Evolutionary conservation across 75 land plant genomes (phyloP).

Genomic region (Azolla pinnata): DNA sequence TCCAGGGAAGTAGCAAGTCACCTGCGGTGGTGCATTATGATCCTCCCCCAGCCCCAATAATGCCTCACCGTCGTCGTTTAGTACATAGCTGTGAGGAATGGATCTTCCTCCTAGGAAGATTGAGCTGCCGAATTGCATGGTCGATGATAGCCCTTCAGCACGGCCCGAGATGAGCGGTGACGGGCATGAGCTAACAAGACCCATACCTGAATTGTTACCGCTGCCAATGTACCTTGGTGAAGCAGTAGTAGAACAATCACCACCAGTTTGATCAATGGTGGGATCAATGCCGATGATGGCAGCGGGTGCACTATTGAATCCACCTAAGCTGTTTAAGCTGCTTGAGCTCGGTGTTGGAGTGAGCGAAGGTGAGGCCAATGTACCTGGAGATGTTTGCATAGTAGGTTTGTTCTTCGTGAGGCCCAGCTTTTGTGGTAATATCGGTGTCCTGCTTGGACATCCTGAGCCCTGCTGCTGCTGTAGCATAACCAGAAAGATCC

Average conservation of each 20-base stretch:
- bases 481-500: no score
- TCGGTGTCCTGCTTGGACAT: no score
- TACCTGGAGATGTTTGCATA: no score
- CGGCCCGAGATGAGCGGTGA: background rate
- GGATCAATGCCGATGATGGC: slow-evolving; percentile 8
- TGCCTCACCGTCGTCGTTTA: background rate
- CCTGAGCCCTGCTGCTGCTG: no score
- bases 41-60: no score
- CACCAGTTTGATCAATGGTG: slow-evolving; percentile 19
- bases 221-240: slow-evolving; percentile 19
- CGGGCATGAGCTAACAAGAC: background rate
- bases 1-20: background rate
- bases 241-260: slow-evolving; percentile 36
- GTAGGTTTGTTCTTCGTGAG: no score
- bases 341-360: slow-evolving; percentile 7
- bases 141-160: background rate
- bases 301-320: slow-evolving; percentile 25
- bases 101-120: background rate
- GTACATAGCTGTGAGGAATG: background rate
- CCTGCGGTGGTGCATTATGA: no score
- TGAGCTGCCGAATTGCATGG: background rate
- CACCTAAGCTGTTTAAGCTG: slow-evolving; percentile 8
- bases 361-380: slow-evolving; percentile 3
- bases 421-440: no score
- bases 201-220: background rate